Evolutionary conservation across 2,329 filamentous ascomycete species (phyloP), one percentile per base, ranked within the genome.

Genomic region (Nemania serpens): DNA sequence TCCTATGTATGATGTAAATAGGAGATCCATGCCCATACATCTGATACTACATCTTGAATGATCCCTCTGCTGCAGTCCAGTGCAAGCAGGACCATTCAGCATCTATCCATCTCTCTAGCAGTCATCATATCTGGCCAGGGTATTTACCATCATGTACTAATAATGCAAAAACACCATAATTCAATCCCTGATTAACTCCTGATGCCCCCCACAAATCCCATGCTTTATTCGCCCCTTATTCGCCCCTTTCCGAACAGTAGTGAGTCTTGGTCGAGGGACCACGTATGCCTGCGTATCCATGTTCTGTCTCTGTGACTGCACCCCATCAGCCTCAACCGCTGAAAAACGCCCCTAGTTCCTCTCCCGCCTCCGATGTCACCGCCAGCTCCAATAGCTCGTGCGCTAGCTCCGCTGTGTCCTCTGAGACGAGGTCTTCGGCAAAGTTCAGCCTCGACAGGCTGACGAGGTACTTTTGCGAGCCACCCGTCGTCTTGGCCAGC

Each of bases 381-480:
- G 87, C 86, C 62, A 91, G 81, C 73, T 97, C 92, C 41, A 98
- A 75, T 64, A 99, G 79, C 70, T 90, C 87, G 68, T 94, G 88
- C 3, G 95, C 94, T 75, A 89, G 87, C 65, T 94, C 91, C 1
- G 89, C 85, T 1, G 92, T 91, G 65, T 91, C 91, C 75, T 97
- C 93, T 29, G 96, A 81, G 11, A 95, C 84, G 9, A 91, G 75
- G 33, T 91, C 89, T 51, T 88, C 86, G 5, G 87, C 88, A 73
- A 97, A 97, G 0, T 91, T 92, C n/a, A 98, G 78, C 43, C 94
- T 79, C 0, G 91, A 93, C 46, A 99, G 78, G 2, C 87, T 87
- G 10, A 97, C 84, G 1, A 96, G 79, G 70, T 96, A 94, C 54
- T 93, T 92, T 70, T 97, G 92, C 53, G 86, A 85, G 0, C 88